Conservation (phyloP, 2,329 filamentous ascomycete species). For the Thelonectria discophora region DNA sequence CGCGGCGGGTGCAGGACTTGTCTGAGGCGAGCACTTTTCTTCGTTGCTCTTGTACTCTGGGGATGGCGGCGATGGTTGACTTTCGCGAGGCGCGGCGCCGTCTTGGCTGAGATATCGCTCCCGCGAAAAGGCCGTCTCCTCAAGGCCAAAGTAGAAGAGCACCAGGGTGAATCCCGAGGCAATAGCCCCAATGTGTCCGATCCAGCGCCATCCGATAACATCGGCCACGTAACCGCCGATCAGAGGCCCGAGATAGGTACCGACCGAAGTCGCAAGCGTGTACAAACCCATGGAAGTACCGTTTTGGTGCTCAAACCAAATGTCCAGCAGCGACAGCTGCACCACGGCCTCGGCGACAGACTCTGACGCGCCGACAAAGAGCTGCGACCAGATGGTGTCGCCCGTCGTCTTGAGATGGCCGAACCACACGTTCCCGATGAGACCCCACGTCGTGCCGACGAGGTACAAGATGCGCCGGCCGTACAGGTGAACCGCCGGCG, state of each 20-base stretch:
- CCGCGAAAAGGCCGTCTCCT: constrained; percentile 61
- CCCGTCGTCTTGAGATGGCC: constrained; percentile 52
- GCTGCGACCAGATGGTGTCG: constrained; percentile 63
- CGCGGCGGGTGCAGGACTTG: constrained; percentile 24
- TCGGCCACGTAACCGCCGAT: constrained; percentile 60
- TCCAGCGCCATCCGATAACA: constrained; percentile 63
- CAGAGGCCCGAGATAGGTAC: constrained; percentile 64
- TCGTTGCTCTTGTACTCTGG: background rate
- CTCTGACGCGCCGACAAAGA: constrained; percentile 66
- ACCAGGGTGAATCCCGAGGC: constrained; percentile 57
- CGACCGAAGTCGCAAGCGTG: constrained; percentile 63
- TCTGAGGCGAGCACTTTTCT: constrained; percentile 21
- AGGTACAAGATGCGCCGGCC: constrained; percentile 64
- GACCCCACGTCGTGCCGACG: constrained; percentile 57
- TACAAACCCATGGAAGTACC: constrained; percentile 64
- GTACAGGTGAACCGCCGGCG: constrained; percentile 62
- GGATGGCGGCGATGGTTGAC: background rate
- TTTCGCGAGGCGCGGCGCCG: background rate
- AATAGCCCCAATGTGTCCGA: constrained; percentile 60
- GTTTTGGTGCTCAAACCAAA: constrained; percentile 66
- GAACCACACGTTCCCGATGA: constrained; percentile 64
- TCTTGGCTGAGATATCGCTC: constrained; percentile 47
- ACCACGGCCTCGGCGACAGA: constrained; percentile 64
- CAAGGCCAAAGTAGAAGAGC: constrained; percentile 60
- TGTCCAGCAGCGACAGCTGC: constrained; percentile 64